Evolutionary conservation across 2,329 filamentous ascomycete genomes (phyloP).

Genomic region (Metarhizium guizhouense): DNA sequence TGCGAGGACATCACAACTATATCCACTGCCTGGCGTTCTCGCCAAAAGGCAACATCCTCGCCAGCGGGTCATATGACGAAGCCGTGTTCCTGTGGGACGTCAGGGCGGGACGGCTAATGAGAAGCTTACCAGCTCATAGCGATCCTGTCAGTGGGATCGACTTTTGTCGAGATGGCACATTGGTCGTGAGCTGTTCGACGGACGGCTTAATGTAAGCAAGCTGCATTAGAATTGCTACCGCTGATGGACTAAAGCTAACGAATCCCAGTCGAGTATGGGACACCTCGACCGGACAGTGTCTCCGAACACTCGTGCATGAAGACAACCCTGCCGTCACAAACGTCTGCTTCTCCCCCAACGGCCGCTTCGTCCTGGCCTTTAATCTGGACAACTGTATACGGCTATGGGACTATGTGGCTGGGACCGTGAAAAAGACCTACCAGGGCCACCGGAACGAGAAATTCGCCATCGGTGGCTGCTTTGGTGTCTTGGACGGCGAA

Average conservation of each 20-base stretch:
- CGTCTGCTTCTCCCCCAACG: conserved; percentile 90
- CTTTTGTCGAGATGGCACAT: conserved; percentile 83
- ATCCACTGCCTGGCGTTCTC: conserved; percentile 90
- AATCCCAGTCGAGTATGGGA: conserved; percentile 75
- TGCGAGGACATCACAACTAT: conserved; percentile 92
- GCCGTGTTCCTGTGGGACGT: conserved; percentile 97
- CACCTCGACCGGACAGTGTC: conserved; percentile 85
- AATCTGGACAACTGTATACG: conserved; percentile 85
- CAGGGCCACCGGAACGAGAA: conserved; percentile 81
- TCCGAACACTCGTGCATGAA: conserved; percentile 91
- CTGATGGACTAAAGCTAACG: conserved; percentile 9
- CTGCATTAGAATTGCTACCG: conserved; percentile 1
- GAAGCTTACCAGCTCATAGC: conserved; percentile 84
- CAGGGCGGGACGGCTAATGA: conserved; percentile 76
- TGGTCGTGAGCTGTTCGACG: conserved; percentile 84
- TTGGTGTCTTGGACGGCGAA: conserved; percentile 48
- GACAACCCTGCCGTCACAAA: conserved; percentile 85
- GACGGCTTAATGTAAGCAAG: conserved; percentile 71
- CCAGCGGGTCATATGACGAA: conserved; percentile 92
- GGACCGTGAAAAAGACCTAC: conserved; percentile 91
- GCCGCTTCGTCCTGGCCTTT: conserved; percentile 84
- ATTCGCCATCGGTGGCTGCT: conserved; percentile 78
- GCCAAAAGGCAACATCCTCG: conserved; percentile 96
- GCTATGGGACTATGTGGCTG: conserved; percentile 91
- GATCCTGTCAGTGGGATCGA: conserved; percentile 92